Evolutionary conservation across 1,284 basidiomycete genomes (phyloP), one percentile per base, ranked within the genome.

Genomic region (Takashimella tepidaria): DNA sequence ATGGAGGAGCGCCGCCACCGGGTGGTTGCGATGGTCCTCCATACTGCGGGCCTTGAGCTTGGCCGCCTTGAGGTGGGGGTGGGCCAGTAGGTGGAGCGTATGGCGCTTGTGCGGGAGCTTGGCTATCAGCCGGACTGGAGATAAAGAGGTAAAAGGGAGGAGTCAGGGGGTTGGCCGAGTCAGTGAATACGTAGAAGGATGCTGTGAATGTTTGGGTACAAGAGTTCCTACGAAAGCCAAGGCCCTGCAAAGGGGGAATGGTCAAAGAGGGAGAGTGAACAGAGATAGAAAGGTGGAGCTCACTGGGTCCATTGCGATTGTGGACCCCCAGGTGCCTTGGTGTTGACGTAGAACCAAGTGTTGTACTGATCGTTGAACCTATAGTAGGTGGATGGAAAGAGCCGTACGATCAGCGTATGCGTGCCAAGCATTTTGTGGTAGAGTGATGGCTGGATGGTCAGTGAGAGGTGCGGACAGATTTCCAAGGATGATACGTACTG

Each of bases 331-430:
- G 73, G 66, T 5, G 69, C 68, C 16, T 68, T 67, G 49, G 66
- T 73, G 61, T 78, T 72, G 19, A 76, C 74, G 61, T 77, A 78
- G 64, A 76, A 78, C 72, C 72, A 76, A 1, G 73, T 62, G 45
- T 74, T 65, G 62, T 78, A 67, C n/a, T 72, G 60, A n/a, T 63
- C 51, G 59, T 76, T 72, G 58, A 69, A 73, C 49, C 71, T 73
- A n/a, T n/a, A n/a, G n/a, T n/a, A n/a, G n/a, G n/a, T n/a, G 45
- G 20, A 12, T 42, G 42, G 21, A 52, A 47, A 40, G 41, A 12
- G 11, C 22, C 16, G 13, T 10, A n/a, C n/a, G n/a, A 37, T 49
- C 44, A 49, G 24, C 23, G 43, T n/a, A 16, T 21, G 26, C 42
- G 4, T 37, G 41, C 45, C 13, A 3, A 16, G 21, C 23, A 43